Evolutionary conservation across 2,329 filamentous ascomycete genomes (phyloP), one percentile per base, ranked within the genome.

Genomic region (Lecanicillium sp.): DNA sequence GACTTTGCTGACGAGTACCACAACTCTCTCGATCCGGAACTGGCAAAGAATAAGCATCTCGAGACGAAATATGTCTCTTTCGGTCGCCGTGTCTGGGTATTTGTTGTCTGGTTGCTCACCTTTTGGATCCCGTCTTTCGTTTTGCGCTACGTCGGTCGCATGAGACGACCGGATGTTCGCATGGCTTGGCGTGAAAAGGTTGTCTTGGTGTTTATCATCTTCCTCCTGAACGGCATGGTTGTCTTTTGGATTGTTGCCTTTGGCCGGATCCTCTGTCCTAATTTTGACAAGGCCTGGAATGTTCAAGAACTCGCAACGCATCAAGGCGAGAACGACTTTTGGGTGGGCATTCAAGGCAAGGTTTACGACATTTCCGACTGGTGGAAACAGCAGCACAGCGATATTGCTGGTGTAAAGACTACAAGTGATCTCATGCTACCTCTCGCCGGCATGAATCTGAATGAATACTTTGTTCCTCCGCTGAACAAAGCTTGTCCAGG

Each of bases 121-220:
- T 96, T 87, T 57, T 96, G 85, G 84, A 92, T 95, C 48, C 92
- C 92, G 1, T 96, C 90, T 0, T 84, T 86, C 34, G 48, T 85
- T 3, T 77, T 98, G 13, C 75, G 75, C n/a, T 82, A 72, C 43
- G 54, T 96, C 42, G 92, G 92, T 22, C 85, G 90, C 16, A 98
- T 98, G 92, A 94, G 94, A 64, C 81, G 92, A 40, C 92, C 89
- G 2, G 92, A 98, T 63, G 87, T 98, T 8, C 85, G 92, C 18
- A 85, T 95, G 78, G 92, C 92, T 0, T 98, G 92, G 92, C 78
- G 92, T 60, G 92, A 98, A 55, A 98, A 98, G 63, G 37, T 98
- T 9, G 83, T 92, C 0, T 68, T 98, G 9, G 79, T 89, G 33
- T 68, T 85, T 42, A 52, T 95, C 37, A 96, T 98, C 49, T 57